Evolutionary conservation across 2,329 filamentous ascomycete species (phyloP), one percentile per base, ranked within the genome.

Genomic region (Cercospora sp.): DNA sequence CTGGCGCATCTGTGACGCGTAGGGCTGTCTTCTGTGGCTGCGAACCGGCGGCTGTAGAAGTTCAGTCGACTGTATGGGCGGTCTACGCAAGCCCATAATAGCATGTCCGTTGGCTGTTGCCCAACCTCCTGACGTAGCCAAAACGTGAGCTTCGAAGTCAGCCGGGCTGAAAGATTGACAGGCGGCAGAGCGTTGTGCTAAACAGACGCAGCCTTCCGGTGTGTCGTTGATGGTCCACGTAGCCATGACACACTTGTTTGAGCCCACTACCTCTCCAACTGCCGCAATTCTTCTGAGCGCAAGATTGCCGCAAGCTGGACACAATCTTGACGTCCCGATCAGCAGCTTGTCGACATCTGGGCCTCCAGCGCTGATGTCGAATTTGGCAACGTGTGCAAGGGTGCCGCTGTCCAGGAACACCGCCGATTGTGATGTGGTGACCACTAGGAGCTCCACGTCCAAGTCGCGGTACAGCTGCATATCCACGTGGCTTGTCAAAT

Each of bases 221-320:
- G 78, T 51, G 48, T 66, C 33, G 53, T 61, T 55, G 45, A 76
- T 76, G 7, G 72, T 58, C 68, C 74, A 73, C 20, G 76, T 48
- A 69, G 72, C 61, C 73, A 73, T 69, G 23, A 42, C 40, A 59
- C 66, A 69, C 3, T 66, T 63, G 23, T 66, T 57, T 23, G 68
- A 51, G 31, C 26, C 55, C 16, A 23, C 12, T 3, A 12, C n/a
- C 3, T 51, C 28, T 23, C 92, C 92, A 12, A 85, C 86, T 23
- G 93, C 78, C 0, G 86, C 88, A n/a, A 93, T 81, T 13, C 85
- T 88, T 30, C 83, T 83, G 1, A 93, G 79, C 0, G 88, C 86
- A 1, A 84, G 79, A 1, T 84, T 84, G 13, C 84, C 86, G 57
- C 85, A 88, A 65, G 82, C 67, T 16, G 75, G 80, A 68, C 85